Percentiles rank a stretch among this genome's conserved stretches.
phyloP scores from a whole-genome alignment of 2,329 filamentous ascomycete species.

The Huntiella bhutanensis region DNA sequence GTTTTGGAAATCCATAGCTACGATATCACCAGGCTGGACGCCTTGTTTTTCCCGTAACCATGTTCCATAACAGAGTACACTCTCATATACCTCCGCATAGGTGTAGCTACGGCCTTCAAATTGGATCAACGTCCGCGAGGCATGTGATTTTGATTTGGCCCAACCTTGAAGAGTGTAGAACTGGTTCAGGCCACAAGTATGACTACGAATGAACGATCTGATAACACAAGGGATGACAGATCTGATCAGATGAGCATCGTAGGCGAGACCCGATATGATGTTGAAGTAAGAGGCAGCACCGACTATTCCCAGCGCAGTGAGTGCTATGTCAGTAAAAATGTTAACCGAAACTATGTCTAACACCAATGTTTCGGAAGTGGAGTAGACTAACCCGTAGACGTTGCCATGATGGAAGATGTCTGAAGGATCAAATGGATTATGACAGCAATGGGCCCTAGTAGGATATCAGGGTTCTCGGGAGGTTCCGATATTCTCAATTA shows the following conservation, averaged over 20 bases:
- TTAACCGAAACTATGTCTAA: background rate
- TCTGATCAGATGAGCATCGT: conserved; percentile 44
- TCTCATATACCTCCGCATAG: conserved; percentile 57
- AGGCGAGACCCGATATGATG: conserved; percentile 45
- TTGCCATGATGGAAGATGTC: too few species aligned
- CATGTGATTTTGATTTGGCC: conserved; percentile 32
- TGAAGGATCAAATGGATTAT: too few species aligned
- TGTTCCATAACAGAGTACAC: conserved; percentile 49
- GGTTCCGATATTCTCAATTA: too few species aligned
- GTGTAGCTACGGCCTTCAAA: conserved; percentile 53
- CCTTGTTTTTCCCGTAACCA: conserved; percentile 50
- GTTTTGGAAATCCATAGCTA: conserved; percentile 68
- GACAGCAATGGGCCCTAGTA: too few species aligned
- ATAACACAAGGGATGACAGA: conserved; percentile 24
- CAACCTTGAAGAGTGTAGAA: conserved; percentile 59
- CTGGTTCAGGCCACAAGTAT: conserved; percentile 40
- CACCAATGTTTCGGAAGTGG: too few species aligned
- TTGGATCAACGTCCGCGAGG: conserved; percentile 41
- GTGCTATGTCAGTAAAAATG: conserved; percentile 6
- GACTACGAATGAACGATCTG: conserved; percentile 8
- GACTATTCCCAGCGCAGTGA: conserved; percentile 35
- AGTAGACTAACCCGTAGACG: too few species aligned
- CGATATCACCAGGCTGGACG: conserved; percentile 52
- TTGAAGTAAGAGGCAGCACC: conserved; percentile 56
- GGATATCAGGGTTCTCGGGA: too few species aligned